Percentiles rank a stretch among this genome's conserved stretches.
phyloP scores from a whole-genome alignment of 306 rosid species.

The Inga leiocalycina region DNA sequence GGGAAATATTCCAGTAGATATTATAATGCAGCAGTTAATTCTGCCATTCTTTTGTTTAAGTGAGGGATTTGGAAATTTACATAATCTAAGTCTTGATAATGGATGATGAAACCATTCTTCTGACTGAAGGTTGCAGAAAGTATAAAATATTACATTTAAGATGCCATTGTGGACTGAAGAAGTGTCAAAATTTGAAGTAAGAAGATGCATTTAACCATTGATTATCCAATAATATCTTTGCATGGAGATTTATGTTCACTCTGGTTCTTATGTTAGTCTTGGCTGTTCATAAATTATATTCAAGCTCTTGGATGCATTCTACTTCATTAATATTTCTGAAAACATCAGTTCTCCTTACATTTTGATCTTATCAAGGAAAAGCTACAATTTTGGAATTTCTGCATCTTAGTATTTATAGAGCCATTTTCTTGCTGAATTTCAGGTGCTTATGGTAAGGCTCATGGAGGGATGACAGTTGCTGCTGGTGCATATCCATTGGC shows the following conservation, averaged over 20 bases:
- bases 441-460: constrained; percentile 74
- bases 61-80: constrained; percentile 33
- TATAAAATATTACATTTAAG: constrained; percentile 11
- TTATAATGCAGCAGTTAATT: constrained; percentile 43
- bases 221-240: constrained; percentile 7
- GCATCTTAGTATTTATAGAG: constrained; percentile 28
- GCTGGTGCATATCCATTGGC: constrained; percentile 53
- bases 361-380: neutral
- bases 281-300: constrained; percentile 20
- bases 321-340: neutral
- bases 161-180: constrained; percentile 6
- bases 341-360: constrained; percentile 16
- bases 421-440: constrained; percentile 24
- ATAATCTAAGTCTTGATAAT: constrained; percentile 10
- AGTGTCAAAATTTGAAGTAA: constrained; percentile 13
- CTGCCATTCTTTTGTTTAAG: constrained; percentile 47
- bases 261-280: constrained; percentile 15
- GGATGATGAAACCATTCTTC: constrained; percentile 1
- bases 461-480: constrained; percentile 57
- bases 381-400: constrained; percentile 21
- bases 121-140: constrained; percentile 12
- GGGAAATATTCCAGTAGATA: neutral
- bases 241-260: constrained; percentile 4
- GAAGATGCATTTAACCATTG: constrained; percentile 21
- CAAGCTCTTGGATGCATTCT: constrained; percentile 14